Evolutionary conservation across 768 basidiomycete genomes (phyloP).

Genomic region (Rhodotorula diobovata): DNA sequence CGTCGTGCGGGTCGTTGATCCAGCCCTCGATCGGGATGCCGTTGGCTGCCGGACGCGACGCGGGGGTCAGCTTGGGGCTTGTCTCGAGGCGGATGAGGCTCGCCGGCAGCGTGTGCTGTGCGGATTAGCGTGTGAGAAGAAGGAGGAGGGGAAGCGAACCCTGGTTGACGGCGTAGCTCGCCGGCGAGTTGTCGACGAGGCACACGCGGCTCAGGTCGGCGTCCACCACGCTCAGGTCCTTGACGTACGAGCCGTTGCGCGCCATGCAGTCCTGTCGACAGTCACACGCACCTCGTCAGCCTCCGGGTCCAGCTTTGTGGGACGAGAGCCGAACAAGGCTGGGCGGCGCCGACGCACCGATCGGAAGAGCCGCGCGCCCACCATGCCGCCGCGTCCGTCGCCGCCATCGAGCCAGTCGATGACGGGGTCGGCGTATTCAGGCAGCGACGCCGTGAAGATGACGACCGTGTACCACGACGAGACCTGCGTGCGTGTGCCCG

Average conservation of each 20-base stretch:
- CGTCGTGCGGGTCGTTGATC: conserved; percentile 95
- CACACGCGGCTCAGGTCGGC: conserved; percentile 86
- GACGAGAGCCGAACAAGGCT: too few relatives aligned
- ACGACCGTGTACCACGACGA: conserved; percentile 98
- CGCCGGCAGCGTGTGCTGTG: too few relatives aligned
- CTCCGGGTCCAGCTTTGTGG: neutral
- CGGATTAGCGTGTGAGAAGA: neutral
- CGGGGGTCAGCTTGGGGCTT: neutral
- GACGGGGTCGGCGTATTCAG: conserved; percentile 98
- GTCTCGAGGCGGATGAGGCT: too few relatives aligned
- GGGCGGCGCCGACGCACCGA: conserved; percentile 56
- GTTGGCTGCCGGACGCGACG: conserved; percentile 60
- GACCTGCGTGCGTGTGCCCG: conserved; percentile 58
- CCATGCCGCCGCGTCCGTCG: conserved; percentile 74
- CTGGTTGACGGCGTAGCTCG: conserved; percentile 87
- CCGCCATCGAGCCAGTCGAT: conserved; percentile 89
- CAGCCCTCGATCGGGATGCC: conserved; percentile 99
- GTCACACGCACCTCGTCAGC: neutral
- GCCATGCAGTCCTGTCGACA: conserved; percentile 76
- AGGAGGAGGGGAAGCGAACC: conserved; percentile 53
- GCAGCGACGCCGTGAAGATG: conserved; percentile 98
- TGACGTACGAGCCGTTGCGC: conserved; percentile 88
- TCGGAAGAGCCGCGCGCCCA: conserved; percentile 81
- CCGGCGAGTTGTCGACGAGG: conserved; percentile 91
- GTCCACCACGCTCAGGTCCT: conserved; percentile 83